Evolutionary conservation across 192 early-diverging fungal genomes (phyloP), one percentile per base, ranked within the genome.

Genomic region (Backusella liffmaniae): DNA sequence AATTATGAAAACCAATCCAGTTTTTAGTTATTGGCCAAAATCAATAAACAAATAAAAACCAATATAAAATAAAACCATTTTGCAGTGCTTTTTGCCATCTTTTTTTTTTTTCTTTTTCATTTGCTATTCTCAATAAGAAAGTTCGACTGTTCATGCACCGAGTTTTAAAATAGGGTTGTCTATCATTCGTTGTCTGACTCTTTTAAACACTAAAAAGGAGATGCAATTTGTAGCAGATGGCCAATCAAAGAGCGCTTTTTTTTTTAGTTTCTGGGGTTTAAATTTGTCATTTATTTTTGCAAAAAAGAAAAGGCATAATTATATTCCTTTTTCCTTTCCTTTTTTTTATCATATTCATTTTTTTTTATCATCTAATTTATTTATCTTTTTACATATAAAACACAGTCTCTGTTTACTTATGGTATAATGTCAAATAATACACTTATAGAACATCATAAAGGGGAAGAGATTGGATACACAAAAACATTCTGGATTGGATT

Each of bases 401-500:
- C 3, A 32, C 32, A 32, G 32, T 32, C 2, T 18, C 46, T 13
- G 1, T 49, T 18, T 26, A 26, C 26, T 26, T 15, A 53, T n/a
- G 4, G n/a, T 4, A 53, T 3, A 53, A 21, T 62, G 56, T 62
- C 56, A 62, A 29, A 62, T 23, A 53, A 53, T 62, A 62, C 56
- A 23, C 26, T 62, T 26, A 62, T 62, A 62, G 56, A 62, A 26
- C 21, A 29, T 0, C 21, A 26, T 62, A 23, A 62, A 29, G 56
- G 29, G 21, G 56, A 29, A 29, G 56, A 62, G 21, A 29, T 29
- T 2, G 56, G 56, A n/a, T 69, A 69, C 18, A 69, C 67, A 41
- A 36, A 75, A 49, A 51, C 65, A 66, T 68, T 80, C 44, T 80
- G 74, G 79, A 72, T 76, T 35, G 74, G 79, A 70, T 35, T 68